Evolutionary conservation across 2,329 filamentous ascomycete species (phyloP).

Genomic region (Aureobasidium sp.): DNA sequence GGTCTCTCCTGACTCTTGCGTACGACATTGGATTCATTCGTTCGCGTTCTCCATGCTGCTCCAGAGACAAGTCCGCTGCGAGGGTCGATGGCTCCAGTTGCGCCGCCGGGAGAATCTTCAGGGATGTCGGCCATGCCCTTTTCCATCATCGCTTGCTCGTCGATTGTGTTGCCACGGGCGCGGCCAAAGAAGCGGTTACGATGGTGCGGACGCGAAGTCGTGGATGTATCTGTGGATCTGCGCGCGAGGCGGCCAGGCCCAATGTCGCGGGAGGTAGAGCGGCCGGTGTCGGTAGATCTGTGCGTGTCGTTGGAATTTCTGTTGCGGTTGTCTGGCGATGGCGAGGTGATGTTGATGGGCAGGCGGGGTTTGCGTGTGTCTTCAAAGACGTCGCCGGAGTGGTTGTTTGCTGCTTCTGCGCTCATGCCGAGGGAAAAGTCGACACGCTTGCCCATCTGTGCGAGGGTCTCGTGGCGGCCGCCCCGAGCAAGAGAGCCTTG

Average conservation of each 20-base stretch:
- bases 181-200: constrained; percentile 56
- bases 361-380: constrained; percentile 38
- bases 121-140: constrained; percentile 31
- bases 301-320: constrained; percentile 19
- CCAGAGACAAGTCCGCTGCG: constrained; percentile 25
- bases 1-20: background rate
- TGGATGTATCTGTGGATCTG: constrained; percentile 22
- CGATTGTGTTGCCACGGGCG: constrained; percentile 16
- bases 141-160: constrained; percentile 27
- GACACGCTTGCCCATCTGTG: constrained; percentile 53
- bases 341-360: constrained; percentile 30
- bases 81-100: constrained; percentile 22
- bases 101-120: constrained; percentile 19
- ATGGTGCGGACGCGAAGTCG: constrained; percentile 39
- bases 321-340: constrained; percentile 24
- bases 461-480: constrained; percentile 41
- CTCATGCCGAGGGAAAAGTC: constrained; percentile 65
- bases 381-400: constrained; percentile 58
- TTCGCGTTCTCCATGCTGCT: constrained; percentile 24
- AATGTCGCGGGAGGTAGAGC: constrained; percentile 22
- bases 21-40: constrained; percentile 23
- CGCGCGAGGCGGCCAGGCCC: constrained; percentile 22
- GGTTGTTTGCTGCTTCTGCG: constrained; percentile 48
- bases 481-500: background rate
- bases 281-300: constrained; percentile 20